phyloP scores from a whole-genome alignment of 192 early-diverging fungal species.

The Pilaira anomala region DNA sequence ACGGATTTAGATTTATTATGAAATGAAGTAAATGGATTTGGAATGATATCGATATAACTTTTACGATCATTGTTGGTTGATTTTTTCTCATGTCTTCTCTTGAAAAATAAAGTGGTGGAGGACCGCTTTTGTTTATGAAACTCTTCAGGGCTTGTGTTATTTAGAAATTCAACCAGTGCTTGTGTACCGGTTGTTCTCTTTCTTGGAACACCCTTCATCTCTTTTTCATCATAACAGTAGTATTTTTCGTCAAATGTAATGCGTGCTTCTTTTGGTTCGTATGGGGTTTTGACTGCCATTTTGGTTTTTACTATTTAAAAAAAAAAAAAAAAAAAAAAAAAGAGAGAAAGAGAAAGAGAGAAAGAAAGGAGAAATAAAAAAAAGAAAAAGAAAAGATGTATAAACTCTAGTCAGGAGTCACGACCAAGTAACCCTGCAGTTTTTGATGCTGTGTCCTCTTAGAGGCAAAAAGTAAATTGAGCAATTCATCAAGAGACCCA shows the following conservation, averaged over 20 bases:
- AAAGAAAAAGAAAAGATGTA: neutral
- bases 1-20: too few relatives aligned
- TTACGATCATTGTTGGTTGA: conserved; percentile 10
- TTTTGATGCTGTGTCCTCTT: too few relatives aligned
- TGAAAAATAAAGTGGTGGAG: conserved; percentile 21
- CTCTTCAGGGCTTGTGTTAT: conserved; percentile 38
- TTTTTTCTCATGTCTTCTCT: conserved; percentile 20
- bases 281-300: neutral
- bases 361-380: neutral
- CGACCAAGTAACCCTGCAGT: too few relatives aligned
- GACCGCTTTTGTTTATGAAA: conserved; percentile 29
- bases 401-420: too few relatives aligned
- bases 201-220: neutral
- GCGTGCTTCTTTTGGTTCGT: conserved; percentile 20
- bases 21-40: conserved; percentile 13
- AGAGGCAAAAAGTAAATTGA: too few relatives aligned
- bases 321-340: neutral
- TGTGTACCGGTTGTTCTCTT: conserved; percentile 27
- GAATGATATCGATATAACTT: conserved; percentile 26
- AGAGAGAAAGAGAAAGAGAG: neutral
- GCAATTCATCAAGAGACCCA: too few relatives aligned
- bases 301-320: neutral
- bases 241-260: conserved; percentile 1
- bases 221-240: conserved; percentile 10
- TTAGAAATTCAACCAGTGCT: conserved; percentile 38